Percentiles rank a stretch among this genome's conserved stretches.
phyloP scores from a whole-genome alignment of 2,329 filamentous ascomycete genomes.

The Colletotrichum phormii region DNA sequence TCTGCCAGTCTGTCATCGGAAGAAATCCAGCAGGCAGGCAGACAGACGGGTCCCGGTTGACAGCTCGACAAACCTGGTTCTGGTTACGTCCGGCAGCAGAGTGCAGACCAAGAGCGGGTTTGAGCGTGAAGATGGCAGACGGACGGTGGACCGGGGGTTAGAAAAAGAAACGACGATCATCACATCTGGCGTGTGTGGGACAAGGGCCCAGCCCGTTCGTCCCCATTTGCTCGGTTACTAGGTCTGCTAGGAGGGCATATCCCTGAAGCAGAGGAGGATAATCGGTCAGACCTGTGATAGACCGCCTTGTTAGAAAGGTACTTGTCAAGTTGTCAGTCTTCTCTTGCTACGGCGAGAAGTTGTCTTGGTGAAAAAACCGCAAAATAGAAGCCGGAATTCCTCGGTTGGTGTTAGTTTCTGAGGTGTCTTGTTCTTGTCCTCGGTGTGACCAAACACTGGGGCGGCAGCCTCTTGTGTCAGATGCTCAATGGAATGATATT shows the following conservation, averaged over 20 bases:
- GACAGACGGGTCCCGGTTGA: not conserved
- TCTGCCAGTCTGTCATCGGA: not conserved
- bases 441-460: slow-evolving; percentile 1
- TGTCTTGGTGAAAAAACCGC: not conserved
- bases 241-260: not conserved
- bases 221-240: slow-evolving; percentile 13
- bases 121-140: not conserved
- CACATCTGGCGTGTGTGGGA: slow-evolving; percentile 26
- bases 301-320: not conserved
- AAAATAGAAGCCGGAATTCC: not conserved
- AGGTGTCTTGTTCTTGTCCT: slow-evolving; percentile 8
- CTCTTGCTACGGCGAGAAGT: not conserved
- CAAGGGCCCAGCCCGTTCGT: slow-evolving; percentile 2
- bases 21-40: not conserved
- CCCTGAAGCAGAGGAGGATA: not conserved
- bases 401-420: not conserved
- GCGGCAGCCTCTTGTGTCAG: slow-evolving; percentile 13
- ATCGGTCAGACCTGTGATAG: not conserved
- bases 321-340: not conserved
- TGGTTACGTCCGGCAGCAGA: not conserved
- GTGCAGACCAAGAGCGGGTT: not conserved
- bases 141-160: not conserved
- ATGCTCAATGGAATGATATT: not conserved
- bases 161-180: slow-evolving; percentile 23
- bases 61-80: not conserved